Conservation (phyloP, 2,329 filamentous ascomycete genomes). For the Cyphellophora attinorum region DNA sequence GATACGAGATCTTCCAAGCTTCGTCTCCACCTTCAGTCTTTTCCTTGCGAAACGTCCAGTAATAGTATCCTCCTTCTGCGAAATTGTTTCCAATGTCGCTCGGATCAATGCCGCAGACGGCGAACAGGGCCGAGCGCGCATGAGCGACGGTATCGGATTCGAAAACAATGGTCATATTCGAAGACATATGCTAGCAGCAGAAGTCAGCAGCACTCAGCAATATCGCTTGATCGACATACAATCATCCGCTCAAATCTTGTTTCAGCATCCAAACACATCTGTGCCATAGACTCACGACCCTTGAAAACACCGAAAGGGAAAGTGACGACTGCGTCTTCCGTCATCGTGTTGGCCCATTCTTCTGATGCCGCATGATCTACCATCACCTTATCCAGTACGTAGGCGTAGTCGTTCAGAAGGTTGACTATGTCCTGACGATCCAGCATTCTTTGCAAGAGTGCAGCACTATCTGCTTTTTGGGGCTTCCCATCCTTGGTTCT, state of each 20-base stretch:
- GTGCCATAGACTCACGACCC: slow-evolving; percentile 3
- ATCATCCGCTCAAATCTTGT: slow-evolving; percentile 8
- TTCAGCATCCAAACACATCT: slow-evolving; percentile 9
- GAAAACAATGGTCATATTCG: slow-evolving; percentile 8
- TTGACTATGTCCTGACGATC: slow-evolving; percentile 34
- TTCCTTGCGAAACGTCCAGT: slow-evolving; percentile 9
- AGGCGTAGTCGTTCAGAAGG: slow-evolving; percentile 43
- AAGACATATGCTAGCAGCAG: slow-evolving; percentile 9
- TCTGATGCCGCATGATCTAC: slow-evolving; percentile 5
- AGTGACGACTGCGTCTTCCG: slow-evolving; percentile 7
- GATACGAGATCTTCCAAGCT: slow-evolving; percentile 10
- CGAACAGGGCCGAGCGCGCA: slow-evolving; percentile 6
- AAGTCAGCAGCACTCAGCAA: too few relatives aligned
- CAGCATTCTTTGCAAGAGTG: too few relatives aligned
- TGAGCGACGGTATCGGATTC: slow-evolving; percentile 6
- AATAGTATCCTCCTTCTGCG: slow-evolving; percentile 11
- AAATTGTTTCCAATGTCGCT: slow-evolving; percentile 7
- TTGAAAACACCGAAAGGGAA: slow-evolving; percentile 9
- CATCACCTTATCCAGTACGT: slow-evolving; percentile 9
- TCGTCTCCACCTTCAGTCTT: too few relatives aligned
- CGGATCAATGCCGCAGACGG: slow-evolving; percentile 6
- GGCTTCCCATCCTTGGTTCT: too few relatives aligned
- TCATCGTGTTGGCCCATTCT: slow-evolving; percentile 7
- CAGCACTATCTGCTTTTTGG: too few relatives aligned
- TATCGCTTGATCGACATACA: too few relatives aligned